Base-by-base conservation (phyloP, 768 basidiomycete genomes). In the Tulasnella sp. region DNA sequence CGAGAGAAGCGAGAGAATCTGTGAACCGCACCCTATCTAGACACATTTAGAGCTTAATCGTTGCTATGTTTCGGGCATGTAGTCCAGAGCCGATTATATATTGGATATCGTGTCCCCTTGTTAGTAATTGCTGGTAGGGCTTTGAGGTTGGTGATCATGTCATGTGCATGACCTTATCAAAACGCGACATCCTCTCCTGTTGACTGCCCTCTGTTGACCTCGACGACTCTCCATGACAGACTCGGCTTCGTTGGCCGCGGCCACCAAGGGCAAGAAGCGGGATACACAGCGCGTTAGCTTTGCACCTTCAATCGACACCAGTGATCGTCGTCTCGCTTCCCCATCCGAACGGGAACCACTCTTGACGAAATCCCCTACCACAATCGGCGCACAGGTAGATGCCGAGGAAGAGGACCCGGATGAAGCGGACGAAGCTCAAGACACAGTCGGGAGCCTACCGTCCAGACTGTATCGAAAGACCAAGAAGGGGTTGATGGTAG, bases 381-480 rank as follows among this genome's bases (percentile, higher is more conserved):
- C 19, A 48, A 19, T 27, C 45, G 38, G 30, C 11, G 53, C 34
- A 17, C 27, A 43, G 17, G 42, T 21, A 21, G 54, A 45, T 50
- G 57, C 25, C 21, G 57, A 59, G 43, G 21, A 59, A 24, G 57
- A 38, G 19, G 57, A 59, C 22, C n/a, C n/a, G 31, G 57, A 59
- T 38, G 45, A 59, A 29, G 57, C 27, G 21, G 46, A 59, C 25
- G 57, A 59, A 29, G 46, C 57, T 19, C 30, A 31, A 19, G 57
- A 59, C 42, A 44, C 48, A 49, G 48, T 59, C 27, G 49, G 48
- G 21, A 50, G 15, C 34, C 25, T 59, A 31, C 48, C 57, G 5
- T 59, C 57, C 17, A 59, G 57, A 19, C 48, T 59, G 12, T 46
- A 59, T n/a, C 27, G 57, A 50, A 59, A 59, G 57, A 29, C 49